Base-by-base conservation (phyloP, 2,329 filamentous ascomycete genomes). In the Fusarium incarnatum region DNA sequence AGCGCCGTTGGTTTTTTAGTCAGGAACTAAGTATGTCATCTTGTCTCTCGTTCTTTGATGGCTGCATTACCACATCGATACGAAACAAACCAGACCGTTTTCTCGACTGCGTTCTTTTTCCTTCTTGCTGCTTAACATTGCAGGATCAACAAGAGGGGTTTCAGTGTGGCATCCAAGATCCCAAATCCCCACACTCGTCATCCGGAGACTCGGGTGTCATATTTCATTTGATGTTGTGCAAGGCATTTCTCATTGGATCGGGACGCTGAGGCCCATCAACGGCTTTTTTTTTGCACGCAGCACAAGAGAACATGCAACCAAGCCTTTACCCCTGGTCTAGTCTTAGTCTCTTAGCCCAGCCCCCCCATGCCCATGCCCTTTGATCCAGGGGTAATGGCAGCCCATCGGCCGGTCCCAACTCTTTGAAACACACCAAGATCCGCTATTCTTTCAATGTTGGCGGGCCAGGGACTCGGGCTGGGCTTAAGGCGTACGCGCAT, bases 111-210 rank as follows among this genome's bases (percentile, higher is more conserved):
- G 18, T 37, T 23, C 16, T 23, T 27, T 40, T 9, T 30, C 8
- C 22, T 30, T 68, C 55, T 61, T 42, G 45, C 27, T 48, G 55
- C 25, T 23, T 67, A 45, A 56, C 28, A 70, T 70, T 70, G 32
- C 57, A 71, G 67, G 67, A 70, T 40, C 40, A 22, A 27, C 30
- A 42, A 49, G 44, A 59, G 20, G 57, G 49, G 67, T 70, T 64
- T 70, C 63, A 71, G 67, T 71, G 67, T 71, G 67, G 28, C 67
- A 68, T 54, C 40, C 46, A 50, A 37, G n/a, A n/a, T 37, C 34
- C 16, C 18, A 37, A n/a, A 37, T 56, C 67, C 63, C 60, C 67
- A 70, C 67, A 61, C 44, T 60, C 49, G 27, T 40, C 42, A 52
- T 52, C 67, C 53, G 63, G 37, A 64, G 50, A 18, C 37, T 60